A percentile compares a stretch with the other conserved stretches of the same genome.
These are phyloP conservation scores for Elasticomyces elasticus DNA, from an alignment of 495 filamentous ascomycete genomes.

Conservation along the genomic window DNA sequence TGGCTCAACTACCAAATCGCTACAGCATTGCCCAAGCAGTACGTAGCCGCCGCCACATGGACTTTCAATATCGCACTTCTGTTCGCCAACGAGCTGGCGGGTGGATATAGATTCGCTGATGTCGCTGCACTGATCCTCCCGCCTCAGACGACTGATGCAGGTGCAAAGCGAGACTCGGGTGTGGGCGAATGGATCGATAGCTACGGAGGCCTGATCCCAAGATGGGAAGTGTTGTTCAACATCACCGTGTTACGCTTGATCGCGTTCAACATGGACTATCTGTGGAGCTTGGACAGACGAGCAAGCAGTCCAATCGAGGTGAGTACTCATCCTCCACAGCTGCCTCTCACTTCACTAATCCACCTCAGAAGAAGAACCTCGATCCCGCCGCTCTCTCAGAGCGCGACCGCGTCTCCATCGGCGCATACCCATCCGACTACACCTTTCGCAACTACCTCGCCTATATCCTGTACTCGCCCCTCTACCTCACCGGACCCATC, in stretches of 20 bases:
- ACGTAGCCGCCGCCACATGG: constrained; percentile 74
- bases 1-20: constrained; percentile 72
- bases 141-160: constrained; percentile 26
- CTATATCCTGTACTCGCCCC: constrained; percentile 80
- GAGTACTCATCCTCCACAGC: constrained; percentile 12
- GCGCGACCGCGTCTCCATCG: constrained; percentile 67
- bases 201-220: constrained; percentile 67
- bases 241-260: constrained; percentile 87
- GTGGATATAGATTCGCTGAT: constrained; percentile 61
- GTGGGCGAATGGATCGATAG: constrained; percentile 62
- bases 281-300: constrained; percentile 71
- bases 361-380: constrained; percentile 92
- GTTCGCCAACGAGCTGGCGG: constrained; percentile 79
- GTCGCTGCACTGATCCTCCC: constrained; percentile 47
- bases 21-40: constrained; percentile 53
- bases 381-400: constrained; percentile 79
- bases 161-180: constrained; percentile 32
- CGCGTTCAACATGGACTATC: constrained; percentile 94
- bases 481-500: constrained; percentile 89
- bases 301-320: constrained; percentile 74
- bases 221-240: constrained; percentile 96
- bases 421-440: constrained; percentile 61
- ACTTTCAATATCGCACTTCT: constrained; percentile 78
- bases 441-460: constrained; percentile 75
- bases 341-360: constrained; percentile 41